Conservation (phyloP, 192 early-diverging fungal genomes). For the Coemansia javaensis region DNA sequence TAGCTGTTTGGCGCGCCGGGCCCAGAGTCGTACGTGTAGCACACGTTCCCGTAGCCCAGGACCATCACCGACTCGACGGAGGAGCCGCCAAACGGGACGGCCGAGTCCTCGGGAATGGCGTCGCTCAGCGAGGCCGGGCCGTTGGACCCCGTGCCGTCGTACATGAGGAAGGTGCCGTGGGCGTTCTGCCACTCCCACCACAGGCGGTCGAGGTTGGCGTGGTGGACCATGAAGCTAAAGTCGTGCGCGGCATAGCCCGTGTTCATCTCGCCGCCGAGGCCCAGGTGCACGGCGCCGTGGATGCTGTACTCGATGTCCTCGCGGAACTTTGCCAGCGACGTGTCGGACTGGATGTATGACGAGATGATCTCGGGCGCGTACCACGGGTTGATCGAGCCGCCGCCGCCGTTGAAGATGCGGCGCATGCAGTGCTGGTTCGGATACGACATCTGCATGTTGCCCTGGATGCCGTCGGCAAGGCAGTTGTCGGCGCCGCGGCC, state of each 20-base stretch:
- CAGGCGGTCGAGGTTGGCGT: slow-evolving; percentile 50
- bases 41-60: slow-evolving; percentile 44
- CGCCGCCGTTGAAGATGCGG: slow-evolving; percentile 33
- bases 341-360: slow-evolving; percentile 33
- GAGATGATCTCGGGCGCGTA: slow-evolving; percentile 46
- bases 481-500: slow-evolving; percentile 24
- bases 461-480: slow-evolving; percentile 36
- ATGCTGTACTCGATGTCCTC: slow-evolving; percentile 47
- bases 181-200: slow-evolving; percentile 54
- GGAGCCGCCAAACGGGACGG: slow-evolving; percentile 26
- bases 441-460: slow-evolving; percentile 40
- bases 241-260: slow-evolving; percentile 44
- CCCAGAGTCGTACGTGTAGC: slow-evolving; percentile 47
- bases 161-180: slow-evolving; percentile 26
- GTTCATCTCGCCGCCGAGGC: slow-evolving; percentile 47
- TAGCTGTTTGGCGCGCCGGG: slow-evolving; percentile 1
- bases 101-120: slow-evolving; percentile 25
- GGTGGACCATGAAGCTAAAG: slow-evolving; percentile 51
- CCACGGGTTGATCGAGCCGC: slow-evolving; percentile 27
- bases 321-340: slow-evolving; percentile 41
- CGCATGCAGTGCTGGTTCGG: slow-evolving; percentile 45
- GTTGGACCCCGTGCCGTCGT: slow-evolving; percentile 33
- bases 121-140: slow-evolving; percentile 26
- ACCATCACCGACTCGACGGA: slow-evolving; percentile 45
- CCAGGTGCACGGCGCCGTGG: slow-evolving; percentile 47